Percentiles rank a stretch among this genome's conserved stretches.
Conservation (phyloP, 2,329 filamentous ascomycete genomes). For the Xylaria polymorpha region DNA sequence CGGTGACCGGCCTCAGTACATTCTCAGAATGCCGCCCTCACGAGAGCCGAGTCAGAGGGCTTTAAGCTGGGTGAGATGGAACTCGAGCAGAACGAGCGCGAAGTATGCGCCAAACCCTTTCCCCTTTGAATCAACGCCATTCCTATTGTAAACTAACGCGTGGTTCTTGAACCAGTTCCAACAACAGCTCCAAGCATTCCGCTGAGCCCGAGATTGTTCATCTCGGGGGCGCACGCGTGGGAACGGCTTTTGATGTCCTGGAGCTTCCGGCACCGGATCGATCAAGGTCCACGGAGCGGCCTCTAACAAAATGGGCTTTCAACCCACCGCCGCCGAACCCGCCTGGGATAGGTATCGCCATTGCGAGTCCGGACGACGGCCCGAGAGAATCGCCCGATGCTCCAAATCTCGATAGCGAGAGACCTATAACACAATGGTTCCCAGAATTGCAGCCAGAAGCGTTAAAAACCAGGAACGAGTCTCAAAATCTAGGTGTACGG, state of each 20-base stretch:
- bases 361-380: slow-evolving; percentile 20
- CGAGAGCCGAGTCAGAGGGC: slow-evolving; percentile 42
- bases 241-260: slow-evolving; percentile 32
- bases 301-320: slow-evolving; percentile 39
- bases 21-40: slow-evolving; percentile 36
- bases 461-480: slow-evolving; percentile 21
- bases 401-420: slow-evolving; percentile 18
- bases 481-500: slow-evolving; percentile 4
- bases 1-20: not conserved
- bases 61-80: slow-evolving; percentile 42
- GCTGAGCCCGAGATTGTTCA: slow-evolving; percentile 42
- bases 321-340: slow-evolving; percentile 35
- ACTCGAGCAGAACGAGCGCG: slow-evolving; percentile 35
- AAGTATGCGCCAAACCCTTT: slow-evolving; percentile 30
- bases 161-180: slow-evolving; percentile 27
- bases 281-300: slow-evolving; percentile 30
- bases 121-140: slow-evolving; percentile 3
- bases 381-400: not conserved
- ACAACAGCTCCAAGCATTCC: slow-evolving; percentile 30
- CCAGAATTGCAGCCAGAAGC: slow-evolving; percentile 19
- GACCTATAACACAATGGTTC: slow-evolving; percentile 40
- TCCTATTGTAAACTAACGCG: slow-evolving; percentile 25
- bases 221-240: slow-evolving; percentile 41
- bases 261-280: slow-evolving; percentile 35
- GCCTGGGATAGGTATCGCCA: slow-evolving; percentile 34